phyloP scores from a whole-genome alignment of 1,139 yeast genomes.

The Blastobotrys apis region DNA sequence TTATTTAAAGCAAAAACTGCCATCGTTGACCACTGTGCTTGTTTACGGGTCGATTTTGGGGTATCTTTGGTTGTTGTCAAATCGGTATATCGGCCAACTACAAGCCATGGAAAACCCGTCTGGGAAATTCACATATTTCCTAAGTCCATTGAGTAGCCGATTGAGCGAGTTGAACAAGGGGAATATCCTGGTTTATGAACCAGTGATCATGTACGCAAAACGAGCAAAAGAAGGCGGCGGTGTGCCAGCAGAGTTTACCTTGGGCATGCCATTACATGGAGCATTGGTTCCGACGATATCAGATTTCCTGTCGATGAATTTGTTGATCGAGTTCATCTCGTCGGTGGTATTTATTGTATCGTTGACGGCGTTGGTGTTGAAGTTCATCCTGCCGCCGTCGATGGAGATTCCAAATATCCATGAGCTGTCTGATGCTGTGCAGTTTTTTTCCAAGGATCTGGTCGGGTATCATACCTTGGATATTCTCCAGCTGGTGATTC shows the following conservation, averaged over 20 bases:
- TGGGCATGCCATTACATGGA: constrained; percentile 14
- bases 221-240: neutral
- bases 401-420: constrained; percentile 16
- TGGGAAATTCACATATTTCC: constrained; percentile 13
- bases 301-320: constrained; percentile 11
- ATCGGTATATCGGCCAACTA: constrained; percentile 6
- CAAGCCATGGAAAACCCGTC: constrained; percentile 13
- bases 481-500: constrained; percentile 50
- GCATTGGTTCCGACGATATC: constrained; percentile 12
- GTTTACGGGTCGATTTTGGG: constrained; percentile 6
- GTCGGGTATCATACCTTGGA: constrained; percentile 57
- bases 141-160: constrained; percentile 10
- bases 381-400: constrained; percentile 28
- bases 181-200: constrained; percentile 16
- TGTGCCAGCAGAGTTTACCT: constrained; percentile 2
- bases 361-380: constrained; percentile 37
- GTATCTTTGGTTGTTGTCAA: constrained; percentile 13
- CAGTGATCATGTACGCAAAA: constrained; percentile 15
- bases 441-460: constrained; percentile 50
- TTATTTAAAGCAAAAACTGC: constrained; percentile 10
- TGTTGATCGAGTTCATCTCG: constrained; percentile 39
- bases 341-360: constrained; percentile 42
- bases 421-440: constrained; percentile 16
- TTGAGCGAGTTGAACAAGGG: constrained; percentile 1
- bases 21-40: constrained; percentile 9